These are phyloP conservation scores for Penicillium ucsense DNA, from an alignment of 495 filamentous ascomycete genomes.

Conservation along the genomic window DNA sequence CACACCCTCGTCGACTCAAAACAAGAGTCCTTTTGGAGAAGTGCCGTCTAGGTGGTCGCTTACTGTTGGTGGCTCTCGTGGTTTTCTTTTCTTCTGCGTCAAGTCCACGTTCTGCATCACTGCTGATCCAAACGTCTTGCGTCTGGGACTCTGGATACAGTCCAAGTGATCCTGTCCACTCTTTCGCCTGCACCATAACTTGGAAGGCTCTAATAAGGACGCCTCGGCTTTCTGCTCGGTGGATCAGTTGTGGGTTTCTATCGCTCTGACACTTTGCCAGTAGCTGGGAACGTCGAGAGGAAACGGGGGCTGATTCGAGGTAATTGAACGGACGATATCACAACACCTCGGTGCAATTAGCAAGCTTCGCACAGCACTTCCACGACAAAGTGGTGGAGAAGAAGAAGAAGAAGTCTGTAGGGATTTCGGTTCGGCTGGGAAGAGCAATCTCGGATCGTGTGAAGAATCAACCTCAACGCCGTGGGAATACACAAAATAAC, in stretches of 20 bases:
- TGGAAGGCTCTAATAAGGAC: background rate
- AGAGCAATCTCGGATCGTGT: too few relatives aligned
- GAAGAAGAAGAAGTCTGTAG: too few relatives aligned
- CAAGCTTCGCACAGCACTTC: too few relatives aligned
- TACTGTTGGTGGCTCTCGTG: conserved; percentile 3
- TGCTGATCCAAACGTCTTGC: background rate
- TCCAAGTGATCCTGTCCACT: conserved; percentile 21
- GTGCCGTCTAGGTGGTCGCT: conserved; percentile 19
- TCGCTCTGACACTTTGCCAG: too few relatives aligned
- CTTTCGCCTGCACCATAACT: conserved; percentile 12
- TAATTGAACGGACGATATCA: too few relatives aligned
- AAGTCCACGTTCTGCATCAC: conserved; percentile 11
- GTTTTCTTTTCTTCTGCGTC: conserved; percentile 7
- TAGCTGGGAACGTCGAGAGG: too few relatives aligned
- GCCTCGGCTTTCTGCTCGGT: background rate
- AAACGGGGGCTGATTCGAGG: too few relatives aligned
- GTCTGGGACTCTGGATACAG: conserved; percentile 18
- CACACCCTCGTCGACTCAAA: conserved; percentile 13
- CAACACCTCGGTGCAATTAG: background rate
- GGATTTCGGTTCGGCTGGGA: too few relatives aligned
- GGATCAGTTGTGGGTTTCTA: too few relatives aligned
- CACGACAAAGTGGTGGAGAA: too few relatives aligned
- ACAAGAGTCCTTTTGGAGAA: conserved; percentile 13
- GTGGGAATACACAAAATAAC: background rate
- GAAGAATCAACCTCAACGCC: background rate